Conservation (phyloP, 1,284 basidiomycete genomes). For the Cutaneotrichosporon sp. region DNA sequence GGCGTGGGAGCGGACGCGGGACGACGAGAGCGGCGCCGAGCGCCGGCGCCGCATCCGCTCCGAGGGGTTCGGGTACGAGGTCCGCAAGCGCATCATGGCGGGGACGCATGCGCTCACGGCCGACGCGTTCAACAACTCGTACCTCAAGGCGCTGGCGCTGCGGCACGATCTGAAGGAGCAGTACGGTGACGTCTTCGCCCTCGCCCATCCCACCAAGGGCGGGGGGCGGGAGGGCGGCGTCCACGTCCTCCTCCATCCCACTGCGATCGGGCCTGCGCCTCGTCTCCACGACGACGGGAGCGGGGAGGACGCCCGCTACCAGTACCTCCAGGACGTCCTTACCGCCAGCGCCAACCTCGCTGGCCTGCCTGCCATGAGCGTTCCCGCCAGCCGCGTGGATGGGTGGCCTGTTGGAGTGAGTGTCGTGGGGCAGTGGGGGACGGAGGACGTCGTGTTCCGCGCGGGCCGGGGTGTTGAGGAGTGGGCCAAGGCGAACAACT, state of each 20-base stretch:
- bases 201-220: conserved; percentile 47
- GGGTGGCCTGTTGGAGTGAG: conserved; percentile 87
- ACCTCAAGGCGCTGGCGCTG: conserved; percentile 84
- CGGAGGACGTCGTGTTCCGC: conserved; percentile 65
- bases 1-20: conserved; percentile 57
- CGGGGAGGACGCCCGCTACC: conserved; percentile 52
- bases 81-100: conserved; percentile 82
- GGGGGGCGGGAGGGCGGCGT: conserved; percentile 56
- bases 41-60: conserved; percentile 64
- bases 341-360: conserved; percentile 90
- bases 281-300: conserved; percentile 16
- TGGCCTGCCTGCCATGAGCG: conserved; percentile 77
- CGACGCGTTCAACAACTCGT: conserved; percentile 95
- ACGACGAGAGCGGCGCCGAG: conserved; percentile 57
- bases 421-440: conserved; percentile 88
- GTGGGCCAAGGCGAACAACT: conserved; percentile 22
- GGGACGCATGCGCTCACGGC: conserved; percentile 91
- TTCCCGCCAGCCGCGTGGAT: conserved; percentile 64
- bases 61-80: conserved; percentile 79
- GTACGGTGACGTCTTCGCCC: conserved; percentile 69
- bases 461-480: conserved; percentile 55
- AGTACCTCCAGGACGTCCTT: conserved; percentile 87
- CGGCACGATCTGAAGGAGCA: conserved; percentile 71
- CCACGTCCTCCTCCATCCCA: conserved; percentile 80
- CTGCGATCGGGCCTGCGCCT: conserved; percentile 77